Conservation (phyloP, 2,329 filamentous ascomycete genomes). For the Hymenoscyphus fructigenus region DNA sequence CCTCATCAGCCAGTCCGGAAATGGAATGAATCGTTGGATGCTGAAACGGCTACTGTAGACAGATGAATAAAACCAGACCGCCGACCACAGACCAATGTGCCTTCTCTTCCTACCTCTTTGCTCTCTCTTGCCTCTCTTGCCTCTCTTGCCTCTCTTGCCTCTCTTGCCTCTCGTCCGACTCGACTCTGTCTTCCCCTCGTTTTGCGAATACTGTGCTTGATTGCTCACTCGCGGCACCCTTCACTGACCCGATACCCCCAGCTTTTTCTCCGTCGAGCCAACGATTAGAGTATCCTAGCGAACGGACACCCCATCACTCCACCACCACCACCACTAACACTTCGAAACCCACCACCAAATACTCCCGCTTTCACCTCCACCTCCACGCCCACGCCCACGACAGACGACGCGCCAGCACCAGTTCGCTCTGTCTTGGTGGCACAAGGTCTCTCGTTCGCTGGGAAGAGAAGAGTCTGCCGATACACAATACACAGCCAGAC, state of each 20-base stretch:
- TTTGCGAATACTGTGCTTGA: neutral
- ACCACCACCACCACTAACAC: neutral
- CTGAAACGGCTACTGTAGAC: constrained; percentile 29
- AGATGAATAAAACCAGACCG: constrained; percentile 32
- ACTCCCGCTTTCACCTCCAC: neutral
- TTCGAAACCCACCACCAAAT: neutral
- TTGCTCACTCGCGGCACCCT: too few species aligned
- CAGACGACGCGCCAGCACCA: constrained; percentile 24
- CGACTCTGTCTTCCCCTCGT: constrained; percentile 23
- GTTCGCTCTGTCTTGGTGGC: constrained; percentile 32
- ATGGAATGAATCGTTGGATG: constrained; percentile 22
- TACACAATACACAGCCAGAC: constrained; percentile 21
- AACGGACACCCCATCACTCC: neutral
- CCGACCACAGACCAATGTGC: constrained; percentile 15
- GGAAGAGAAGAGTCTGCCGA: constrained; percentile 23
- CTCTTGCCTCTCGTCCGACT: neutral
- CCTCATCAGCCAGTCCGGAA: constrained; percentile 16
- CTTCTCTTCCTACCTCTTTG: constrained; percentile 7
- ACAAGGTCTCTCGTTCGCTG: constrained; percentile 31
- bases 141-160: neutral
- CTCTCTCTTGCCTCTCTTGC: neutral
- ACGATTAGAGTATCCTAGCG: neutral
- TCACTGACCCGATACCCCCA: neutral
- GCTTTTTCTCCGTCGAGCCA: neutral
- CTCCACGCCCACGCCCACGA: constrained; percentile 10